Evolutionary conservation across 1,139 yeast genomes (phyloP), one percentile per base, ranked within the genome.

Genomic region (Nakaseomyces nivariensis): DNA sequence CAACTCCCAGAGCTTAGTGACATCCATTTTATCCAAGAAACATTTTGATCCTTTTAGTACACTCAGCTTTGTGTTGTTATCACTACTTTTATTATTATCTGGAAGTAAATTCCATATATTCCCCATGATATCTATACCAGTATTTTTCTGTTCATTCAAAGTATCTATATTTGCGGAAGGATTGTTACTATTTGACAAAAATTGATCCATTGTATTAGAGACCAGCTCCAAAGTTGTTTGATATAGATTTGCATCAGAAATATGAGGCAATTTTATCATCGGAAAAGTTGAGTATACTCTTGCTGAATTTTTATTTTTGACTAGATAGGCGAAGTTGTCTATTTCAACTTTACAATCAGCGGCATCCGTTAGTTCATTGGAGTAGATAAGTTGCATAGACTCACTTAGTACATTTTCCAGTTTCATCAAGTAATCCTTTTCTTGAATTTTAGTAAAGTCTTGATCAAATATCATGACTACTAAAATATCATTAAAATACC

Each of bases 401-500:
- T 54, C 48, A 26, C 52, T 49, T n/a, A 64, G 50, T 27, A 58
- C 55, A 31, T 48, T 56, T 27, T 58, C 54, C 29, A 63, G 43
- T 22, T 59, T 59, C 31, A 56, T 58, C 43, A 65, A 49, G 48
- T 61, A 65, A 4, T 58, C 56, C 9, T 49, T 48, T 26, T 63
- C 64, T 59, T 62, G 59, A n/a, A 65, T 59, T 31, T 54, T 60
- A 3, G 52, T 52, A 47, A 64, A 64, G 8, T 50, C 44, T 2
- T 52, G 49, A 36, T 64, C 57, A 49, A 58, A 56, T 2, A 63
- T 56, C 10, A 64, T 51, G 1, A 60, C 53, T 1, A 55, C 56
- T 17, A 63, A 48, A 4, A 58, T 50, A 47, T 62, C 64, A 11
- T 61, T 54, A 49, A 54, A 62, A 45, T 57, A 61, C 69, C 69